Base-by-base conservation (phyloP, 495 filamentous ascomycete species). In the Penicillium soppii region DNA sequence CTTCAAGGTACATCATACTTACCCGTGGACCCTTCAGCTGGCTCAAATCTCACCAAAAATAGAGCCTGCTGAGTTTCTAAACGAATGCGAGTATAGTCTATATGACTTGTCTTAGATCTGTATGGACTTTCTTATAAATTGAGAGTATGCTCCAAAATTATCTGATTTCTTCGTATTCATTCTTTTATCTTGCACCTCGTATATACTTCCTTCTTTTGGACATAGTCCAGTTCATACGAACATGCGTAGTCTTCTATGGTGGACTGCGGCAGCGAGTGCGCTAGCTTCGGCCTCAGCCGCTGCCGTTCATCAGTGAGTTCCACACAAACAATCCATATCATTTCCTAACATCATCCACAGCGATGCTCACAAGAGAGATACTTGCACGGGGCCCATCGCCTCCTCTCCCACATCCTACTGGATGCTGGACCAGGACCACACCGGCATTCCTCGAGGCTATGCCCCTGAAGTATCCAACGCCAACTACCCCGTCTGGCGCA, bases 401-500 rank as follows among this genome's bases (percentile, higher is more conserved):
- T 50, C 41, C 37, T 48, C 52, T 23, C 58, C 65, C 3, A 52
- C 49, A 13, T 46, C 39, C 2, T 70, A 65, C 53, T 70, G 67
- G 67, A 52, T 70, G 12, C 48, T 62, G 8, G 47, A 57, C 6
- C 58, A 64, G 25, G 61, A 70, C 35, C 65, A 67, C 41, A 63
- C 56, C 1, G 63, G 62, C 10, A 26, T 36, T 9, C 49, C 54
- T 16, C 53, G 66, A 19, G 68, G 66, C 10, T 71, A 67, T 27
- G 68, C 67, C 7, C 74, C 76, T 3, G 69, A 69, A 46, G 57
- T 65, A 19, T 43, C 55, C 20, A 64, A 61, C 25, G 60, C 76
- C 53, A 47, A 59, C 25, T 84, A 80, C 43, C 66, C 77, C 13
- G 75, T 83, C 6, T 83, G 79, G 55, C 71, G 82, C 9, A 81